A percentile compares a stretch with the other conserved stretches of the same genome.
Conservation (phyloP, 1,284 basidiomycete species). For the Pseudomicrostroma phylloplanum region DNA sequence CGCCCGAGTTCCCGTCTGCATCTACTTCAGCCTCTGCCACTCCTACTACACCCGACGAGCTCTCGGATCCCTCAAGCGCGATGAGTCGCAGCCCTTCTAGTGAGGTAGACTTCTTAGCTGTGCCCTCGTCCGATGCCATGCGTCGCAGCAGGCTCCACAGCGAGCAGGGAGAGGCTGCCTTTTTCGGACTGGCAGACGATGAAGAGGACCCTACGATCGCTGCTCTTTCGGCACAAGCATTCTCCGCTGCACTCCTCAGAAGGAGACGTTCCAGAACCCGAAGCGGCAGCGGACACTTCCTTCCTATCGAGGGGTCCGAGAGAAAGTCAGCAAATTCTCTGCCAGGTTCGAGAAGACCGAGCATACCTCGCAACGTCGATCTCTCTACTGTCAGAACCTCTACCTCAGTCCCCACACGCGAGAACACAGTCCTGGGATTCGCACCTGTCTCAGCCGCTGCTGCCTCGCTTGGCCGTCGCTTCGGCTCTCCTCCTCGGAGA, state of each 20-base stretch:
- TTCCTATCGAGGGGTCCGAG: background rate
- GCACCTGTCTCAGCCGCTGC: background rate
- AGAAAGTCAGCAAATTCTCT: background rate
- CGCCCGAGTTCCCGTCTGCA: background rate
- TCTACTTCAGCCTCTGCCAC: conserved; percentile 1
- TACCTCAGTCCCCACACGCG: background rate
- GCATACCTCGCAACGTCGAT: background rate
- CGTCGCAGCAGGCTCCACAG: background rate
- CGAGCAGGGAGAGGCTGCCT: background rate
- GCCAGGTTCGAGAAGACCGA: background rate
- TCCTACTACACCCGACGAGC: background rate
- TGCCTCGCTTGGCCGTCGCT: too few relatives aligned
- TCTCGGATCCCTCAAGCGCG: conserved; percentile 4
- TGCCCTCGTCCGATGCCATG: background rate
- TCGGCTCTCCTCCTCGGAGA: too few relatives aligned
- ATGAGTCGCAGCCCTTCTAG: background rate
- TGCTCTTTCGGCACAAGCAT: background rate
- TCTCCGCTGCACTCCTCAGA: background rate
- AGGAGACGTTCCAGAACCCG: background rate
- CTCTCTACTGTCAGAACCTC: background rate
- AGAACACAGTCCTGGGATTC: background rate
- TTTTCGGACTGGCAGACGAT: conserved; percentile 7
- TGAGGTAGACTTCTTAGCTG: background rate
- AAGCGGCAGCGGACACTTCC: background rate
- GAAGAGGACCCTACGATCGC: background rate